Evolutionary conservation across 768 basidiomycete species (phyloP), one percentile per base, ranked within the genome.

Genomic region (Cyathus striatus): DNA sequence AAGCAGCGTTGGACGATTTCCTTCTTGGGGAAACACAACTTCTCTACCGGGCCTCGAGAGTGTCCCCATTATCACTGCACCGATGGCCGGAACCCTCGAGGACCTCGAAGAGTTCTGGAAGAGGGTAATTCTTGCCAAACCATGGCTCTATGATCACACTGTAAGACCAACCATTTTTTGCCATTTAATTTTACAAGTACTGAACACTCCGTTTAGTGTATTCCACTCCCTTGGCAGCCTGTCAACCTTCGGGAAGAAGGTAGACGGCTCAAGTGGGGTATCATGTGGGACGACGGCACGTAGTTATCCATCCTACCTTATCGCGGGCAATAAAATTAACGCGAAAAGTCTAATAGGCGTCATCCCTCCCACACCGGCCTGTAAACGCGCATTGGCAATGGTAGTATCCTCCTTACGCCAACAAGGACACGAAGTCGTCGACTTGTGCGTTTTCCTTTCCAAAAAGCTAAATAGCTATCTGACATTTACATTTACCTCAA

Each of bases 41-140:
- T 59, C 68, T 10, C 62, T 79, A 52, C 62, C 65, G 37, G 85
- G 83, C 2, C 62, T 82, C 42, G 81, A 85, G 50, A 73, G 74
- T 3, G 49, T 86, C 7, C 74, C 71, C 0, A 59, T 75, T 12
- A 62, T 78, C 13, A 66, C 72, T 30, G 70, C 79, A 17, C 83
- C 85, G 1, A 77, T 86, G 73, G 76, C 83, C 2, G 63, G 66
- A 30, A 79, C 66, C n/a, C 62, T 84, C 27, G 73, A 70, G 13
- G 82, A 86, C 55, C 58, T 87, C 26, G 72, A 75, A 39, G 76
- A 80, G 42, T 79, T 85, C 57, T 85, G 79, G 79, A 75, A 75
- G 49, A 68, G 78, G 12, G 66, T 86, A 6, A 66, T 84, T 17
- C 62, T 62, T 35, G 77, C 76, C 59, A 73, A 74, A 42, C 81